These are phyloP conservation scores for Mortierella sp. DNA, from an alignment of 371 early-diverging fungal species.

Conservation along the genomic window DNA sequence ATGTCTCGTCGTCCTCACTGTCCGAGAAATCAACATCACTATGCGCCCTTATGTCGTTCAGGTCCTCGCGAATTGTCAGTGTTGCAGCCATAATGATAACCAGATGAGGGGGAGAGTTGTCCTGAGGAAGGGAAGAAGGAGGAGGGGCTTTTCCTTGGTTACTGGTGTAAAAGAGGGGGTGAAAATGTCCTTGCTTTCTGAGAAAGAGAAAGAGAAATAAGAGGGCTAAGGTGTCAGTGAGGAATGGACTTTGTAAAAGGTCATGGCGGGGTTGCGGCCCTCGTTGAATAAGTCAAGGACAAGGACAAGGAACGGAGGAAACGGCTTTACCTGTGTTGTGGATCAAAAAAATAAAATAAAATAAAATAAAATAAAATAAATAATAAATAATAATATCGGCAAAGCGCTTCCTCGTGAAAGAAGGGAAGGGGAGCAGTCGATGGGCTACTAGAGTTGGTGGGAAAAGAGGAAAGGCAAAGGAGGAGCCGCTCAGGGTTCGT, in stretches of 20 bases:
- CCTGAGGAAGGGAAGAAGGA: not conserved
- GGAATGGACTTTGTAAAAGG: not conserved
- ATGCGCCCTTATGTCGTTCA: too few relatives aligned
- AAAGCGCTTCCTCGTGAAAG: too few relatives aligned
- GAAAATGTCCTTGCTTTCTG: not conserved
- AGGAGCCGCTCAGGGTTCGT: not conserved
- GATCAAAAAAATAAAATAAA: too few relatives aligned
- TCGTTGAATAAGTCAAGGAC: not conserved
- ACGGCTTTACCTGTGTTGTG: too few relatives aligned
- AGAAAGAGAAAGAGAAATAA: not conserved
- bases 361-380: too few relatives aligned
- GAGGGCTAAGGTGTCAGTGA: not conserved
- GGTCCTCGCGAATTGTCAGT: constrained; percentile 19
- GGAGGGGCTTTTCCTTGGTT: not conserved
- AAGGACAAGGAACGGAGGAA: not conserved
- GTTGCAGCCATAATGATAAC: constrained; percentile 14
- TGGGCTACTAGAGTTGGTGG: too few relatives aligned
- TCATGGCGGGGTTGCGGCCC: not conserved
- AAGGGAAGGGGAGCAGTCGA: too few relatives aligned
- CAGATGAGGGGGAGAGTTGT: not conserved
- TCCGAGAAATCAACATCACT: not conserved
- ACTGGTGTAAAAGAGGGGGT: not conserved
- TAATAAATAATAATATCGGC: too few relatives aligned
- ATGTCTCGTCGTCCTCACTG: constrained; percentile 29
- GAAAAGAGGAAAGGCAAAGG: too few relatives aligned